Conservation (phyloP, 371 early-diverging fungal species). For the Mucor ambiguus region DNA sequence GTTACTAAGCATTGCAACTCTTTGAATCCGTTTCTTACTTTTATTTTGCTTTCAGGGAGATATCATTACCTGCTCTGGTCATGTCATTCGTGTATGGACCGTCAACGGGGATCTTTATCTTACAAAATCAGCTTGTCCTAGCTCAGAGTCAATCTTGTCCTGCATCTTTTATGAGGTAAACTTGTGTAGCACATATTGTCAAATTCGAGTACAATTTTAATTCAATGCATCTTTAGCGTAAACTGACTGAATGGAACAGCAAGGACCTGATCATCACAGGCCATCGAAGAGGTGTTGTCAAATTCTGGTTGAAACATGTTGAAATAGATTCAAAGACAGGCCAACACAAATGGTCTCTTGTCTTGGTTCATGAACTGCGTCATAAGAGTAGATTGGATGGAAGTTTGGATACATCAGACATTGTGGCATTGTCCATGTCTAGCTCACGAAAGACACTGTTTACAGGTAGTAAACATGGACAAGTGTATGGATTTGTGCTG, state of each 20-base stretch:
- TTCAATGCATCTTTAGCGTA: neutral
- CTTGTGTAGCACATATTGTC: no score
- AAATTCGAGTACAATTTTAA: neutral
- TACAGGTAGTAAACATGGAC: constrained; percentile 64
- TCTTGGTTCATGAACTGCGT: constrained; percentile 29
- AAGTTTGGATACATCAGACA: constrained; percentile 28
- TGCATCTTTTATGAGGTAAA: constrained; percentile 61
- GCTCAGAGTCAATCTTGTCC: constrained; percentile 61
- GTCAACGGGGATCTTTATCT: constrained; percentile 75
- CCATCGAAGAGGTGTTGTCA: constrained; percentile 56
- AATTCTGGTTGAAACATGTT: constrained; percentile 52
- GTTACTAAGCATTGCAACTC: neutral
- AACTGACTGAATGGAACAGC: constrained; percentile 25
- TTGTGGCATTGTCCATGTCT: constrained; percentile 36
- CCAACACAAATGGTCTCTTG: constrained; percentile 35
- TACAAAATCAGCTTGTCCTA: constrained; percentile 55
- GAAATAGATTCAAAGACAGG: constrained; percentile 33
- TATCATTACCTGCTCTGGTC: constrained; percentile 69
- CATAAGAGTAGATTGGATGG: constrained; percentile 29
- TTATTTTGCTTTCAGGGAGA: constrained; percentile 54
- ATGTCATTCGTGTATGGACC: constrained; percentile 65
- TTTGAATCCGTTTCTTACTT: neutral
- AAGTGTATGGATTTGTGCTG: constrained; percentile 64
- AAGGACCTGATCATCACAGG: constrained; percentile 62
- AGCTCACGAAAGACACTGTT: constrained; percentile 59